Evolutionary conservation across 2,329 filamentous ascomycete genomes (phyloP).

Genomic region (Aspergillus brunneoviolaceus): DNA sequence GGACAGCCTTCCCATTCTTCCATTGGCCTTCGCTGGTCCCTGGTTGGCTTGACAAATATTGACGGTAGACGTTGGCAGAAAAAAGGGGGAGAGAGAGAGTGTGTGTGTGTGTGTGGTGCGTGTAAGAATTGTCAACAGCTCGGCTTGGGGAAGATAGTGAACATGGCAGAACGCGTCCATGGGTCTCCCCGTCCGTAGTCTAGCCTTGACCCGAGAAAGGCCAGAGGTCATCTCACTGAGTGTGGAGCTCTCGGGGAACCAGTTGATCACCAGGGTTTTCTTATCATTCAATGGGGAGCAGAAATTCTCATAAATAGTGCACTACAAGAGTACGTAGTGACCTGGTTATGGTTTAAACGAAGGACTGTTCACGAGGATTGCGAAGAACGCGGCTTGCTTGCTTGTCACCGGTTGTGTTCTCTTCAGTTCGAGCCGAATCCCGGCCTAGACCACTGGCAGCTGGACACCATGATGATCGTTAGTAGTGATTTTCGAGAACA

Average conservation of each 20-base stretch:
- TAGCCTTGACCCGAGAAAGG: background rate
- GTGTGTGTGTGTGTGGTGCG: background rate
- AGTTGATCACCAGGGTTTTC: background rate
- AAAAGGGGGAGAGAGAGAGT: background rate
- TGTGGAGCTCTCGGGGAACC: conserved; percentile 7
- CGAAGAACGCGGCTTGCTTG: background rate
- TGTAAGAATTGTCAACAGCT: background rate
- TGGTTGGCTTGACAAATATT: background rate
- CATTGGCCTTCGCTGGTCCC: background rate
- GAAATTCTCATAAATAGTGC: no score
- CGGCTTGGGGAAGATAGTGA: background rate
- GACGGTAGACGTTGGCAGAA: background rate
- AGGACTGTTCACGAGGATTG: background rate
- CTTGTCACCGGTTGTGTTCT: no score
- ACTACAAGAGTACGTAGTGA: no score
- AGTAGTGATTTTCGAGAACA: background rate
- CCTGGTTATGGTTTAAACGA: background rate
- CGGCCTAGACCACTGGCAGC: background rate
- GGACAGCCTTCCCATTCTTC: background rate
- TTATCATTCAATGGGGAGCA: background rate
- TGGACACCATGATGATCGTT: background rate
- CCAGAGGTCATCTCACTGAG: background rate
- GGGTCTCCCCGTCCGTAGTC: background rate
- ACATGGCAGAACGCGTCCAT: background rate
- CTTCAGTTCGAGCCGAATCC: background rate